Conservation (phyloP, 176 grass and related monocot genomes). For the Oryza longistaminata region DNA sequence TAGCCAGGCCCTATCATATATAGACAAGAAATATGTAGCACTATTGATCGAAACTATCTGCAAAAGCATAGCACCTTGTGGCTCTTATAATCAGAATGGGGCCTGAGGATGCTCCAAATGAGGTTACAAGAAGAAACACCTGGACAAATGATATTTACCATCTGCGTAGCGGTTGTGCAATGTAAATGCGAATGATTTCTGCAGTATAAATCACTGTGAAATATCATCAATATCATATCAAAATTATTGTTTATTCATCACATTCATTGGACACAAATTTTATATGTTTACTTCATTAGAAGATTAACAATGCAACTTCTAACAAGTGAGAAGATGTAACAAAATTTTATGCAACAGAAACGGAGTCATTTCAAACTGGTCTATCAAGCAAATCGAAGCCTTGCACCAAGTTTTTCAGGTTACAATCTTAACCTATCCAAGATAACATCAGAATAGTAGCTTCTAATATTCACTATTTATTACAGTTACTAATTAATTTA, state of each 20-base stretch:
- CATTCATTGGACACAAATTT: slow-evolving; percentile 40
- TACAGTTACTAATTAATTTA: slow-evolving; percentile 29
- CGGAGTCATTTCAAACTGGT: slow-evolving; percentile 93
- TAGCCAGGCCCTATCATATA: background rate
- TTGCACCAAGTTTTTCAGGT: slow-evolving; percentile 99
- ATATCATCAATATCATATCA: slow-evolving; percentile 22
- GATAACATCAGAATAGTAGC: slow-evolving; percentile 63
- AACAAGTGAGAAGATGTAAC: slow-evolving; percentile 69
- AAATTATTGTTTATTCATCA: slow-evolving; percentile 32
- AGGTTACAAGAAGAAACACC: slow-evolving; percentile 20
- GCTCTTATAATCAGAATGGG: slow-evolving; percentile 25
- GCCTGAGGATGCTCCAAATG: background rate
- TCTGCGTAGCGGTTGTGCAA: background rate
- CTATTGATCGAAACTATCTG: background rate
- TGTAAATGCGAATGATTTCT: slow-evolving; percentile 19
- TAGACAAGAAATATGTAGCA: background rate
- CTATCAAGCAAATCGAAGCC: slow-evolving; percentile 99
- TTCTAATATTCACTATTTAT: slow-evolving; percentile 50
- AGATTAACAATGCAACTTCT: slow-evolving; percentile 53
- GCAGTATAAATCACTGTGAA: slow-evolving; percentile 39
- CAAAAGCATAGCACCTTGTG: background rate
- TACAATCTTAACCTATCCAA: slow-evolving; percentile 78
- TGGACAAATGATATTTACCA: background rate
- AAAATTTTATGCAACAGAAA: slow-evolving; percentile 98
- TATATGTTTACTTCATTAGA: slow-evolving; percentile 50